Base-by-base conservation (phyloP, 73 alveolate genomes). In the Loxodes magnus region DNA sequence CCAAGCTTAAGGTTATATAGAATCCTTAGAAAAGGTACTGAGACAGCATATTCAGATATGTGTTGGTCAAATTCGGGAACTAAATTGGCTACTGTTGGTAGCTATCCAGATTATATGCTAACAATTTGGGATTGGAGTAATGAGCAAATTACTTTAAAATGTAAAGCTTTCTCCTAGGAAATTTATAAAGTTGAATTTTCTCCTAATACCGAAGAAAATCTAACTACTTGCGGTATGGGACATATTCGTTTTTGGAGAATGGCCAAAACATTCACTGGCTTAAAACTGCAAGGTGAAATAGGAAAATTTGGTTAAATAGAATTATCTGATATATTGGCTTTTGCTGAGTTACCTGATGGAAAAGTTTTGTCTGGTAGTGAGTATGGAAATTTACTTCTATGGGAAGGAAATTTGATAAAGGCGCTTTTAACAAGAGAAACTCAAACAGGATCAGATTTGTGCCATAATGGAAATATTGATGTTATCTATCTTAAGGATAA, bases 201-300 rank as follows among this genome's bases (percentile, higher is more conserved):
- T 1, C 95, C 93, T 26, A 84, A 78, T 79, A 75, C 84, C 30
- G 97, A 84, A 36, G 96, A 93, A 28, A 74, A 71, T 49, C 85
- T 95, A 36, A 80, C 82, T 25, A 90, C 99, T 0, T 59, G 93
- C 49, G 99, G 99, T 35, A 81, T 82, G 76, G 99, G 99, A 35
- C 99, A 95, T 64, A 93, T 95, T 25, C 79, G 96, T 74, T 95
- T 95, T 71, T 95, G 99, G 99, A 95, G 89, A 72, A 93, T 95
- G 96, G 99, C 99, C 5, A 82, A 86, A 33, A 95, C 99, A 51
- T 95, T 95, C 72, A 95, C 99, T 7, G 99, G 99, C 12, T 84
- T 95, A 20, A 95, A 95, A 66, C 77, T 95, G 0, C 97, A 95
- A 58, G 99, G 99, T 9, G 99, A 93, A 67, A 64, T 93, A 26